Base-by-base conservation (phyloP, 345 rosid genomes). In the Murraya paniculata region DNA sequence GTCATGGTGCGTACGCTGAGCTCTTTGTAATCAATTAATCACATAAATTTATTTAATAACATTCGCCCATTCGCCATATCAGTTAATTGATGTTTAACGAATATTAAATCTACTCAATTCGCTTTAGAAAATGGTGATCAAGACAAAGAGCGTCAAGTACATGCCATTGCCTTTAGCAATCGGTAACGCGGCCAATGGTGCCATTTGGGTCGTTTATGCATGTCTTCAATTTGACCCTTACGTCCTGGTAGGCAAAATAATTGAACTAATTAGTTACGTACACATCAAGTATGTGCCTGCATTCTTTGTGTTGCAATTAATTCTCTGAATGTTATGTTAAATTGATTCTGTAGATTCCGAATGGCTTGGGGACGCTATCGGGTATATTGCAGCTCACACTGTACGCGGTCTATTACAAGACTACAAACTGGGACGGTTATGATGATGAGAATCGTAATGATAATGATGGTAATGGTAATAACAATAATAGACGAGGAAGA, bases 131-230 rank as follows among this genome's bases (percentile, higher is more conserved):
- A 81, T 72, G 82, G 98, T 92, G 71, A 89, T 92, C 74, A 71
- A 57, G 82, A 87, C 97, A 55, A 94, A 86, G 90, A 94, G 98
- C 66, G 97, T 94, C 45, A 91, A 91, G 89, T 94, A 85, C 90
- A 91, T 94, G 98, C 98, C 98, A 0, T 82, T 94, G 78, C 69
- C 27, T 50, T 80, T 94, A 5, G 87, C 98, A 6, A 36, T 92
- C 3, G 85, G 91, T 45, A 89, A 77, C 82, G 75, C 91, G 4
- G 62, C 72, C 55, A 92, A 92, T 50, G 97, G 94, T 0, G 0
- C 81, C 69, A 45, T 92, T 48, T 94, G 97, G 98, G 64, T 78
- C 5, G 4, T 81, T 55, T 94, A 91, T 36, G 90, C 94, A 2
- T 59, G 81, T 56, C 90, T 94, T 33, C 72, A 84, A 71, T 84